Conservation (phyloP, 371 early-diverging fungal species). For the Choanephora cucurbitarum region DNA sequence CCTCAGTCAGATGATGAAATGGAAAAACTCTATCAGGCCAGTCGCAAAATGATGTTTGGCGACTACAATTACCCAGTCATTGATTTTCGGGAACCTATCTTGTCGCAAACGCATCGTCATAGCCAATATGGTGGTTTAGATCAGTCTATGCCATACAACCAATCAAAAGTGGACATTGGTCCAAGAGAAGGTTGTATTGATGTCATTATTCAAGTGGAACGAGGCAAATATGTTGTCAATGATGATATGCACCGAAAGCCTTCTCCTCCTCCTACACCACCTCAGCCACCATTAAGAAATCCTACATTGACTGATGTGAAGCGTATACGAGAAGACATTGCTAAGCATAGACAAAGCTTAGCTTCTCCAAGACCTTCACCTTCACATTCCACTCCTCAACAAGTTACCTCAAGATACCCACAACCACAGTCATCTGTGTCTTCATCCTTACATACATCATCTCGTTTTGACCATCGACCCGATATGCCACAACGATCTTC, state of each 20-base stretch:
- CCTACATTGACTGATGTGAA: slow-evolving; percentile 14
- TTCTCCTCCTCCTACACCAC: background rate
- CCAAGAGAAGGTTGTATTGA: slow-evolving; percentile 51
- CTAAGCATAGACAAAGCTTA: background rate
- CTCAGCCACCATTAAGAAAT: slow-evolving; percentile 15
- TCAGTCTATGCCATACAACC: background rate
- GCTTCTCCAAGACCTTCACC: background rate
- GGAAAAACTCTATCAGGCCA: slow-evolving; percentile 41
- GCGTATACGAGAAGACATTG: background rate
- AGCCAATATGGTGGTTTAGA: slow-evolving; percentile 8
- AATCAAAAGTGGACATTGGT: slow-evolving; percentile 3
- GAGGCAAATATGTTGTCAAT: slow-evolving; percentile 49
- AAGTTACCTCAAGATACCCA: slow-evolving; percentile 10
- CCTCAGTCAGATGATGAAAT: slow-evolving; percentile 43
- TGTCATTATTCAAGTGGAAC: slow-evolving; percentile 49
- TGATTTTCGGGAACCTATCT: slow-evolving; percentile 48
- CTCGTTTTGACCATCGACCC: background rate
- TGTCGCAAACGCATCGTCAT: slow-evolving; percentile 31
- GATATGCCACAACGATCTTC: too few relatives aligned
- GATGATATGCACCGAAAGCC: slow-evolving; percentile 6
- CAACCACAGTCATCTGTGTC: slow-evolving; percentile 18
- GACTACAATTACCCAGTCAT: slow-evolving; percentile 60
- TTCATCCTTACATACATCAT: slow-evolving; percentile 1
- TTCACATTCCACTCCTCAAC: slow-evolving; percentile 13
- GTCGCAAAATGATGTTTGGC: slow-evolving; percentile 51